Conservation (phyloP, 2,329 filamentous ascomycete species). For the Aspergillus glaucus region DNA sequence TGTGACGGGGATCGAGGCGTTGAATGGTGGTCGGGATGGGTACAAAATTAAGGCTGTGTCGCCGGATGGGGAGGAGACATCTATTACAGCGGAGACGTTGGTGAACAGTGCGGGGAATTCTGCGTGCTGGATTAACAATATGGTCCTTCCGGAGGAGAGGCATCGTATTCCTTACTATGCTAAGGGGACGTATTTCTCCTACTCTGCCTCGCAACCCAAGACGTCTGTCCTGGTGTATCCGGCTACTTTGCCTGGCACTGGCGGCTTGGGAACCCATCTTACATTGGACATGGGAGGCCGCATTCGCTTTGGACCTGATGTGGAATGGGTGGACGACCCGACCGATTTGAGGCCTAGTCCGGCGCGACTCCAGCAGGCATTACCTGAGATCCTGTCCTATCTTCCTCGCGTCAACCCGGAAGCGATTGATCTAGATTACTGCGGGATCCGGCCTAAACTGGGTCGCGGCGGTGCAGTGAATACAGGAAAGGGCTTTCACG, state of each 20-base stretch:
- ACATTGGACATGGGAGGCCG: constrained; percentile 82
- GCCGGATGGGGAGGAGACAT: constrained; percentile 32
- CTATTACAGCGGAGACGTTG: constrained; percentile 67
- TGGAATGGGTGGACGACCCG: constrained; percentile 79
- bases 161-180: constrained; percentile 67
- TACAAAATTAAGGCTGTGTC: constrained; percentile 61
- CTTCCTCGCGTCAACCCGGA: constrained; percentile 64
- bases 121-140: constrained; percentile 72
- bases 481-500: constrained; percentile 61
- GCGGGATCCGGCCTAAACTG: constrained; percentile 85
- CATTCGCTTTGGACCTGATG: constrained; percentile 87
- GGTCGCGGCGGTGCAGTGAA: constrained; percentile 52
- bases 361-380: constrained; percentile 57
- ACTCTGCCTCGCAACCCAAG: constrained; percentile 58
- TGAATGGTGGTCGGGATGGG: constrained; percentile 50
- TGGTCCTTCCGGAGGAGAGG: constrained; percentile 54
- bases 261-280: constrained; percentile 87
- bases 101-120: constrained; percentile 82
- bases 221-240: constrained; percentile 79
- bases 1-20: constrained; percentile 56
- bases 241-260: constrained; percentile 71
- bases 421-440: constrained; percentile 73
- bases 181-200: constrained; percentile 94
- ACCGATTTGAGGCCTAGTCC: constrained; percentile 63
- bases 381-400: constrained; percentile 71